phyloP scores from a whole-genome alignment of 805 yeast genomes.

The Zygosaccharomyces gambellarensis region DNA sequence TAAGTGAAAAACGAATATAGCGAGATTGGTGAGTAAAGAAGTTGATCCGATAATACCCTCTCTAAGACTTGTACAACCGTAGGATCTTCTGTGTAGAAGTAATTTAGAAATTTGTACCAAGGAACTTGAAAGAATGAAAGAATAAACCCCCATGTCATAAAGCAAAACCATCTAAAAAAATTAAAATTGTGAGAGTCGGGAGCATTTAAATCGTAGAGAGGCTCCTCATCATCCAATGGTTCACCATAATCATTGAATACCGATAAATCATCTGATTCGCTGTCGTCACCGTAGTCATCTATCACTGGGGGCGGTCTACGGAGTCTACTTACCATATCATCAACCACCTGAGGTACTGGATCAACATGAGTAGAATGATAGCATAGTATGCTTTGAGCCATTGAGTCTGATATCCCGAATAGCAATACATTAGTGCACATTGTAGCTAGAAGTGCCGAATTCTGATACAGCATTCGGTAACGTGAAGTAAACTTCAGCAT shows the following conservation, averaged over 20 bases:
- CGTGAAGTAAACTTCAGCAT: slow-evolving; percentile 50
- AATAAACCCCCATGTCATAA: slow-evolving; percentile 81
- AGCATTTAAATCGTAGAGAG: slow-evolving; percentile 7
- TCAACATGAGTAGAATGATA: slow-evolving; percentile 22
- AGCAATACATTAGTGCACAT: slow-evolving; percentile 73
- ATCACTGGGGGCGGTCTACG: neutral
- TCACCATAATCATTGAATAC: slow-evolving; percentile 31
- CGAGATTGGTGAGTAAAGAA: slow-evolving; percentile 83
- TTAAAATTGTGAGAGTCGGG: slow-evolving; percentile 40
- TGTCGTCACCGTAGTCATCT: slow-evolving; percentile 9
- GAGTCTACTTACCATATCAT: slow-evolving; percentile 11
- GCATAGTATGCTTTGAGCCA: slow-evolving; percentile 70
- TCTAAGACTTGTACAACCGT: slow-evolving; percentile 79
- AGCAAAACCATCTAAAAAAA: slow-evolving; percentile 68
- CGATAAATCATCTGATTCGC: slow-evolving; percentile 23
- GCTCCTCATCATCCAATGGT: slow-evolving; percentile 4
- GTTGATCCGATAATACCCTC: slow-evolving; percentile 84
- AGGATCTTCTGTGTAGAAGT: slow-evolving; percentile 73
- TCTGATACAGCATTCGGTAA: slow-evolving; percentile 57
- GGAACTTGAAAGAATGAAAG: slow-evolving; percentile 79
- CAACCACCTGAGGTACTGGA: slow-evolving; percentile 23
- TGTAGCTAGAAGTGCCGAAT: slow-evolving; percentile 68
- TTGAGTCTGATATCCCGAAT: slow-evolving; percentile 84
- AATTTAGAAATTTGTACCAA: slow-evolving; percentile 83
- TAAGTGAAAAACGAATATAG: slow-evolving; percentile 76